Base-by-base conservation (phyloP, 768 basidiomycete genomes). In the Suillus paluster region DNA sequence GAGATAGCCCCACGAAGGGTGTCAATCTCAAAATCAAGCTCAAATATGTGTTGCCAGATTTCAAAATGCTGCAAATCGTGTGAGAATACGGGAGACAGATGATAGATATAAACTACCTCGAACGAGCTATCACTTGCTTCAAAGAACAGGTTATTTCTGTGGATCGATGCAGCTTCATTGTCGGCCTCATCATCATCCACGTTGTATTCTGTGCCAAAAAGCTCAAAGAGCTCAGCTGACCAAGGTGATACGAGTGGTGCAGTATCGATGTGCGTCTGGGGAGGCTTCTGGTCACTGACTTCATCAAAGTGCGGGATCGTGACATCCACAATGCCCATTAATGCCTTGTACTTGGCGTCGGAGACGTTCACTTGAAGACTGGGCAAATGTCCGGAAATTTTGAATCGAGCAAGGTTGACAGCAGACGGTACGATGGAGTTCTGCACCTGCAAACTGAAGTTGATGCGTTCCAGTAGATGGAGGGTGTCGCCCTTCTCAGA, bases 291-390 rank as follows among this genome's bases (percentile, higher is more conserved):
- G 52, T 68, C 73, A 33, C 68, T 63, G 27, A 77, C 80, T 27
- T 84, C 79, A 48, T 85, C 89, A 67, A 98, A 90, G 61, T 89
- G 85, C 14, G 97, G 97, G 42, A 99, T 88, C 33, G 89, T 86
- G 27, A 95, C 88, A 68, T 99, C 96, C 67, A 99, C 84, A 60
- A 99, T 81, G 10, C 93, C 87, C 92, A 99, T 94, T 48, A 99
- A 76, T 1, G 89, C 85, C 76, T 96, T 91, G 77, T 97, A 97
- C 73, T 96, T 97, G 9, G 86, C 85, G 69, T 95, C 93, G 25
- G 93, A 95, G 49, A 96, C 78, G 74, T 99, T 99, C 73, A 97
- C 83, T 70, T 92, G 91, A 11, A 99, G 81, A 34, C 86, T 85
- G 2, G 97, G 96, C 44, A 99, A 79, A 62, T 88, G 89, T 9